A percentile compares a stretch with the other conserved stretches of the same genome.
Evolutionary conservation across 495 filamentous ascomycete genomes (phyloP).

Genomic region (Hyaloscypha bicolor): DNA sequence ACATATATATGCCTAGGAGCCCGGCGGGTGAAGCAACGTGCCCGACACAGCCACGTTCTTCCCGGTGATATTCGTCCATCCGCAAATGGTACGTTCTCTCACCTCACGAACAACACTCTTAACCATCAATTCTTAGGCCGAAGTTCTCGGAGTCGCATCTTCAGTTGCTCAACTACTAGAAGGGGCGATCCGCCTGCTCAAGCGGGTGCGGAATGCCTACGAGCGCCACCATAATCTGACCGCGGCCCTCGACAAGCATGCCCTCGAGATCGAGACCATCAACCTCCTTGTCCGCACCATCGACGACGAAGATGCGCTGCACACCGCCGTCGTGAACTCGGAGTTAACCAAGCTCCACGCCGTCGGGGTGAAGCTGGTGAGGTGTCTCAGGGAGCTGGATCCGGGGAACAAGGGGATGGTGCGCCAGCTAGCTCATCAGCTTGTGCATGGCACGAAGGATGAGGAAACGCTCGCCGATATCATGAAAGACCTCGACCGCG

Average conservation of each 20-base stretch:
- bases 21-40: not conserved
- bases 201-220: not conserved
- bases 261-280: not conserved
- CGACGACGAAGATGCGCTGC: not conserved
- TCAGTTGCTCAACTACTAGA: not conserved
- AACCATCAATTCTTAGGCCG: not conserved
- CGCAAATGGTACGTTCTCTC: not conserved
- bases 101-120: not conserved
- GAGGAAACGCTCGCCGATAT: slow-evolving; percentile 1
- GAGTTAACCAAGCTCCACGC: not conserved
- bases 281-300: not conserved
- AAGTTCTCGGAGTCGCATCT: not conserved
- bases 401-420: not conserved
- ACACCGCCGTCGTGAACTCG: not conserved
- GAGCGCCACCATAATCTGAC: slow-evolving; percentile 1
- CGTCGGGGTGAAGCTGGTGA: not conserved
- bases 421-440: slow-evolving; percentile 1
- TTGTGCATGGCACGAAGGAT: slow-evolving; percentile 3
- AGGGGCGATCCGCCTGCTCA: not conserved
- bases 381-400: not conserved
- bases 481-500: slow-evolving; percentile 3
- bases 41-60: not conserved
- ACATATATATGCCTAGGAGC: not conserved
- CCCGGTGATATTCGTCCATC: not conserved
- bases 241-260: not conserved